phyloP scores from a whole-genome alignment of 768 basidiomycete species.

The Tremella fuciformis region DNA sequence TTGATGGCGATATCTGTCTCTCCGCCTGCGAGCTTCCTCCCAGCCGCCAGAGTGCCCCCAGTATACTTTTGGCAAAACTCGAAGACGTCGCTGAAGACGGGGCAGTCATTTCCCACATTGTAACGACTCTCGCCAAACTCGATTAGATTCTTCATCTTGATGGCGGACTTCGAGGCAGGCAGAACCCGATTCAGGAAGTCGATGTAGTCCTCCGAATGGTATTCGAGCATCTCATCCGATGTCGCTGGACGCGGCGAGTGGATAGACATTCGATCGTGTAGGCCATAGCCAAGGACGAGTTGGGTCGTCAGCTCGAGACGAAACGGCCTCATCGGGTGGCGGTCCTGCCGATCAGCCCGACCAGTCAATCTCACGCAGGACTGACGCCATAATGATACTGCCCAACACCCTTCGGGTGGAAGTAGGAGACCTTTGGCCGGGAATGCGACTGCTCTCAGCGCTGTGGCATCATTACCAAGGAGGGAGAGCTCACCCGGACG shows the following conservation, averaged over 20 bases:
- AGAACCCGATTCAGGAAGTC: slow-evolving; percentile 82
- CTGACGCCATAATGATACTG: slow-evolving; percentile 93
- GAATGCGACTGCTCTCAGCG: slow-evolving; percentile 64
- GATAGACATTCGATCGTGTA: slow-evolving; percentile 93
- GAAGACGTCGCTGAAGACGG: slow-evolving; percentile 90
- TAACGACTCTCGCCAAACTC: slow-evolving; percentile 59
- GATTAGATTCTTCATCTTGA: slow-evolving; percentile 4
- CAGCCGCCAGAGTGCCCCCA: slow-evolving; percentile 85
- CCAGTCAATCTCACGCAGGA: slow-evolving; percentile 17
- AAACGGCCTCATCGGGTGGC: slow-evolving; percentile 98
- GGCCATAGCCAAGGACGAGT: slow-evolving; percentile 89
- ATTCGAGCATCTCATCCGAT: slow-evolving; percentile 78
- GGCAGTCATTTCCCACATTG: slow-evolving; percentile 97
- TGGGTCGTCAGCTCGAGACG: slow-evolving; percentile 93
- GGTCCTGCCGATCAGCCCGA: slow-evolving; percentile 62
- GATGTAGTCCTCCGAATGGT: slow-evolving; percentile 93
- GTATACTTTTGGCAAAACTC: slow-evolving; percentile 93
- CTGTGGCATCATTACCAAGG: neutral
- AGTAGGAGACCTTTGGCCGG: slow-evolving; percentile 89
- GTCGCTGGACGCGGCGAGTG: slow-evolving; percentile 87
- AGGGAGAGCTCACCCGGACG: slow-evolving; percentile 43
- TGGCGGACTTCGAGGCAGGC: slow-evolving; percentile 6
- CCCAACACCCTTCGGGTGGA: slow-evolving; percentile 89
- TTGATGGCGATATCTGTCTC: slow-evolving; percentile 95
- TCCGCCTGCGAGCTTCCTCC: slow-evolving; percentile 77